These are phyloP conservation scores for Solanum verrucosum DNA, from an alignment of 257 asterid species.

Conservation along the genomic window DNA sequence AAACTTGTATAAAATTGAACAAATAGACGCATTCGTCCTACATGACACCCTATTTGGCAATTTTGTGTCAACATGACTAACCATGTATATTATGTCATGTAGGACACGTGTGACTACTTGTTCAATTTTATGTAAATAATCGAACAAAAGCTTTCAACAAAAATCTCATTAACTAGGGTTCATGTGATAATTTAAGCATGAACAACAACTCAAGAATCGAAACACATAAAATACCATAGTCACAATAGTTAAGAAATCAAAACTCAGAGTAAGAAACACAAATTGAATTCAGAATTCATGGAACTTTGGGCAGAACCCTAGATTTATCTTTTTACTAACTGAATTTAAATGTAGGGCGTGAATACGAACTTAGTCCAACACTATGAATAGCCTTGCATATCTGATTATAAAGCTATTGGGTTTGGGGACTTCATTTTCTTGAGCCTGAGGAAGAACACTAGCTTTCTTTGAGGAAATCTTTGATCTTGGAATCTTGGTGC, in stretches of 20 bases:
- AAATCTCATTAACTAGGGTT: not conserved
- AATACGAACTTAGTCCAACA: not conserved
- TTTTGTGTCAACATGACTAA: not conserved
- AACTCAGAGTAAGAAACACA: not conserved
- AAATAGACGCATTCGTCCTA: not conserved
- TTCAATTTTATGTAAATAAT: no score
- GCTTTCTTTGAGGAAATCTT: not conserved
- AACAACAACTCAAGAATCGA: no score
- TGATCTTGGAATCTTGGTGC: not conserved
- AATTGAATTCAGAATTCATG: no score
- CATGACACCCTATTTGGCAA: rapidly evolving
- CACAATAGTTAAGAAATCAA: not conserved
- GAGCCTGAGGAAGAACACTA: not conserved
- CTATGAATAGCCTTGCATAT: not conserved
- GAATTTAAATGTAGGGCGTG: not conserved
- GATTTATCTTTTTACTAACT: not conserved
- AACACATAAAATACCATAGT: not conserved
- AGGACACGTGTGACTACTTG: not conserved
- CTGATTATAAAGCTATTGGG: no score
- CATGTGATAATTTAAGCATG: no score
- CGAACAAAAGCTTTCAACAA: not conserved
- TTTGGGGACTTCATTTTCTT: not conserved
- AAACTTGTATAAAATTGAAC: no score
- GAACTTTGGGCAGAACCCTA: not conserved
- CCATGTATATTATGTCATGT: not conserved